Percentiles rank a stretch among this genome's conserved stretches.
Evolutionary conservation across 2,329 filamentous ascomycete species (phyloP).

Genomic region (Diatrype stigma): DNA sequence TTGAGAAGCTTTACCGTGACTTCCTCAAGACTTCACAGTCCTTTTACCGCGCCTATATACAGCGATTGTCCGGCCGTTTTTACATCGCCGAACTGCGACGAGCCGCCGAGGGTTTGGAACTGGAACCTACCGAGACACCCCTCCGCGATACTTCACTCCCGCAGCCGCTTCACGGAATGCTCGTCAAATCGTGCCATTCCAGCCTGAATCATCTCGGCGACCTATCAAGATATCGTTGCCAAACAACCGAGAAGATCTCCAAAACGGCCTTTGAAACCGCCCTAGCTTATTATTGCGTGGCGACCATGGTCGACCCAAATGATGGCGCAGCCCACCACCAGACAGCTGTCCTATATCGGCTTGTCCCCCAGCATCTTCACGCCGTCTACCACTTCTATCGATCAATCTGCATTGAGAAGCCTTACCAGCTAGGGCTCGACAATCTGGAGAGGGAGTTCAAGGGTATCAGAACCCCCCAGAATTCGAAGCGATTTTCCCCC

Average conservation of each 20-base stretch:
- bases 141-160: constrained; percentile 39
- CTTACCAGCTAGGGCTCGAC: constrained; percentile 66
- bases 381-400: constrained; percentile 89
- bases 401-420: constrained; percentile 68
- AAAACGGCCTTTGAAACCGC: constrained; percentile 75
- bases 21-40: constrained; percentile 85
- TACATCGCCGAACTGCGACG: constrained; percentile 47
- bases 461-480: constrained; percentile 38
- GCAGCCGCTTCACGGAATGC: constrained; percentile 47
- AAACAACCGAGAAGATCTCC: constrained; percentile 61
- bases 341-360: constrained; percentile 78
- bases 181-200: constrained; percentile 73
- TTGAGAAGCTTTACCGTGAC: constrained; percentile 74
- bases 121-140: constrained; percentile 38
- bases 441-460: constrained; percentile 81
- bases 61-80: constrained; percentile 64
- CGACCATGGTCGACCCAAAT: constrained; percentile 70
- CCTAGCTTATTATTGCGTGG: constrained; percentile 79
- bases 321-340: constrained; percentile 87
- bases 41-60: constrained; percentile 84
- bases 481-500: constrained; percentile 27
- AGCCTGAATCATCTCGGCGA: constrained; percentile 86
- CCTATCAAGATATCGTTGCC: constrained; percentile 78
- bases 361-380: constrained; percentile 74
- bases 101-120: constrained; percentile 38